Evolutionary conservation across 495 filamentous ascomycete genomes (phyloP), one percentile per base, ranked within the genome.

Genomic region (Annulohypoxylon moriforme): DNA sequence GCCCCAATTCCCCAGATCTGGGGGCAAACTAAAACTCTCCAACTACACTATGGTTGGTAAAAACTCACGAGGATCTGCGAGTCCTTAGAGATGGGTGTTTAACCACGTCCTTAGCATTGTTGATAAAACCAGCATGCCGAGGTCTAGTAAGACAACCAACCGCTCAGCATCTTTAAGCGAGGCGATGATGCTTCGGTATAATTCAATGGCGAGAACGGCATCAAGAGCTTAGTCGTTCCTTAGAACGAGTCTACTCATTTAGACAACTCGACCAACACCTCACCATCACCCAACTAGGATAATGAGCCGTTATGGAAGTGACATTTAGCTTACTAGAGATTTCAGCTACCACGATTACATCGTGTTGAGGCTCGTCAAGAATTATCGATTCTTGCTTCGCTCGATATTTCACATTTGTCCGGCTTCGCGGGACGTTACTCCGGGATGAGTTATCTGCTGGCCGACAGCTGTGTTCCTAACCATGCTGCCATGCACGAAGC

Each of bases 391-490:
- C 31, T 53, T 49, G 36, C 36, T n/a, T 40, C 11, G 13, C 36
- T 40, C 14, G 36, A 14, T 11, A 66, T 25, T 27, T 22, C 20
- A 22, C 46, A 29, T 66, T 66, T 61, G 29, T 10, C 71, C 71
- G 66, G 71, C 57, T 62, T 63, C 44, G 61, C 66, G 71, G 66
- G 44, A 63, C 71, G 71, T 57, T 13, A 58, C 47, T 61, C 71
- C 71, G 65, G 47, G 46, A n/a, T 60, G 46, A 68, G 47, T 29
- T 38, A 40, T 68, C 53, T 68, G 60, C 36, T 68, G 29, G 60
- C 60, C 40, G n/a, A 67, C 38, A 68, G 64, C 65, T 57, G 38
- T n/a, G 25, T 25, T 49, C 13, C 38, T 57, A 18, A 64, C 40
- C 6, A 60, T 47, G 25, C 25, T 16, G 60, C 49, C 11, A 64